Base-by-base conservation (phyloP, 1,139 yeast genomes). In the Candida gigantensis region DNA sequence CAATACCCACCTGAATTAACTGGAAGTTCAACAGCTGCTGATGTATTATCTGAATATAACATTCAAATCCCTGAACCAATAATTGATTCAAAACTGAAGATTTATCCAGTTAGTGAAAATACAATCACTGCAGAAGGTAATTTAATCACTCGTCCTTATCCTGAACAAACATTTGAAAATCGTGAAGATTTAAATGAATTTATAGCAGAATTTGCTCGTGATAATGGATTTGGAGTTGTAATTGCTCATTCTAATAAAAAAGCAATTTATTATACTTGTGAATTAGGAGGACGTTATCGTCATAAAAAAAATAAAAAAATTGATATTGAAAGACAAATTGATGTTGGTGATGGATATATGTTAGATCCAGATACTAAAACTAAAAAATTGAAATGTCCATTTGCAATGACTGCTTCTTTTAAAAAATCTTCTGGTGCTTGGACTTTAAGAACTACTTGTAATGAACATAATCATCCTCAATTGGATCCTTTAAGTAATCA, bases 241-340 rank as follows among this genome's bases (percentile, higher is more conserved):
- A 76, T 77, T 55, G 79, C 81, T 24, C 81, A 76, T 54, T 73
- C 79, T 17, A 77, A 77, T 53, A 71, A 68, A 43, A 77, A 77
- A 53, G 81, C 81, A 27, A 77, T 77, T 42, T 77, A 77, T 53
- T 77, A 74, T 53, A 76, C 81, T n/a, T 77, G 82, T 53, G 81
- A 76, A 55, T 60, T 76, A 32, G 81, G 81, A 29, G 81, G 81
- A 16, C 63, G 75, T 28, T 76, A 76, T 51, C 63, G 81, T 42
- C 80, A 74, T 49, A 76, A 76, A 49, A 72, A 73, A 54, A 62
- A 65, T 42, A 68, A 66, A 45, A 47, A 60, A 51, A 34, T 47
- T 36, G 61, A 57, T 40, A 47, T 55, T 39, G 18, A 49, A 36
- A 42, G 52, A 49, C 47, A 52, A 46, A 52, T 55, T 19, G 71